These are phyloP conservation scores for Aspergillus mulundensis DNA, from an alignment of 495 filamentous ascomycete species.

Conservation along the genomic window DNA sequence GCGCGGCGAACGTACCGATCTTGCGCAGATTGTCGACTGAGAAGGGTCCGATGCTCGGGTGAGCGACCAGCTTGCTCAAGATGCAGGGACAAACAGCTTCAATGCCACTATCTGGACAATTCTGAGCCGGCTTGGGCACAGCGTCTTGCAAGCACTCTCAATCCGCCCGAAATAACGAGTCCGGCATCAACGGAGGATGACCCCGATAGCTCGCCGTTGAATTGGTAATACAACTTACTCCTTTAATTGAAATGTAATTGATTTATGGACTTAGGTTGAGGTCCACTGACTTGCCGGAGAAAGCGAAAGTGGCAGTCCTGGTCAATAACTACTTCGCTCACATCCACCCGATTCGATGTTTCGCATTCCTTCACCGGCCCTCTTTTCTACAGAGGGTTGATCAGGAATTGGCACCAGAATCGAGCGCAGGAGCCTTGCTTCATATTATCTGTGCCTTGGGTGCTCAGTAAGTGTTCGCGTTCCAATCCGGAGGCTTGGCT, in stretches of 20 bases:
- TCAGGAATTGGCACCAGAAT: slow-evolving; percentile 11
- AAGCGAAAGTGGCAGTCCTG: slow-evolving; percentile 20
- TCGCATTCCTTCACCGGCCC: slow-evolving; percentile 34
- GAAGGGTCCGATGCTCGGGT: slow-evolving; percentile 35
- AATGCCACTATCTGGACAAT: slow-evolving; percentile 30
- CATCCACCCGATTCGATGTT: slow-evolving; percentile 34
- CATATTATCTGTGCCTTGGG: slow-evolving; percentile 35
- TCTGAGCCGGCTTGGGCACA: slow-evolving; percentile 28
- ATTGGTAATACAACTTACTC: too few relatives aligned
- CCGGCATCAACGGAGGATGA: background rate
- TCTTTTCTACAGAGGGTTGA: slow-evolving; percentile 31
- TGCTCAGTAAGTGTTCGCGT: slow-evolving; percentile 26
- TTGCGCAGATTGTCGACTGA: slow-evolving; percentile 28
- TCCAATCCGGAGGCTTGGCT: background rate
- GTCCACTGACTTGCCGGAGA: slow-evolving; percentile 18
- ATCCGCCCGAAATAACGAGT: slow-evolving; percentile 1
- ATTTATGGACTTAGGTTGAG: slow-evolving; percentile 21
- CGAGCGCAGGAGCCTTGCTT: slow-evolving; percentile 23
- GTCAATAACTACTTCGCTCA: slow-evolving; percentile 36
- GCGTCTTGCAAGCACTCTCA: background rate
- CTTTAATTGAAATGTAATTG: too few relatives aligned
- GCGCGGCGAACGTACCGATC: slow-evolving; percentile 31
- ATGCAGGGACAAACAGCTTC: slow-evolving; percentile 21
- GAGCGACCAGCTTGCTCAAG: slow-evolving; percentile 29
- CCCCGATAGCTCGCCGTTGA: background rate